Base-by-base conservation (phyloP, 176 grass and related monocot genomes). In the Lolium perenne region DNA sequence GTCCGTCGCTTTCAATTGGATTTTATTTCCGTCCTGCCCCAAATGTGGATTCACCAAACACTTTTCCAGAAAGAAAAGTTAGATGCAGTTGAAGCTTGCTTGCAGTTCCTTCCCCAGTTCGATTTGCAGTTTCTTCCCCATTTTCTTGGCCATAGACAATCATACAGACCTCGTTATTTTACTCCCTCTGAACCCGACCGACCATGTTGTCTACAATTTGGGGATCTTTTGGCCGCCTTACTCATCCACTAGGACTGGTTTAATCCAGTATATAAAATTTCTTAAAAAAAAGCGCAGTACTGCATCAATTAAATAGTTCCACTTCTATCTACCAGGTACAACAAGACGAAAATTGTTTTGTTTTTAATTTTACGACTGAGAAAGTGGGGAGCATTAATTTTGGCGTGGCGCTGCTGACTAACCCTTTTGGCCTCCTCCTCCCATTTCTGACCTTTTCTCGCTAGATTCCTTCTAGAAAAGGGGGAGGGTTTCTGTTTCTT, bases 271-370 rank as follows among this genome's bases (percentile, higher is more conserved):
- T 43, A 41, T 8, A 20, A 17, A 20, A 18, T 10, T 23, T 10
- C 4, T 1, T 3, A 21, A 21, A 23, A 74, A 41, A 43, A 43
- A 43, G 41, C 3, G 41, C 41, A 43, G 41, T 43, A 43, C 41
- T 43, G 41, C 41, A 74, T 21, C 8, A 74, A 49, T 50, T 49
- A 74, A 74, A 49, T 74, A 71, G 40, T 71, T 71, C 68, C 8
- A 71, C 46, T 8, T 48, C 46, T 54, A 14, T 15, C 51, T 18
- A 54, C 51, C 51, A 54, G 15, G 51, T 15, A 49, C 68, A 71
- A 71, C 16, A 21, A 46, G 68, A 71, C 11, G 12, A 6, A 3
- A 8, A 13, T 5, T 11, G 1, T 74, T 74, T 20, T 2, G 0
- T 43, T 43, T 43, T 8, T 16, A 35, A 35, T 22, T 45, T 45